Evolutionary conservation across 2,329 filamentous ascomycete genomes (phyloP), one percentile per base, ranked within the genome.

Genomic region (Elsinoe perseae): DNA sequence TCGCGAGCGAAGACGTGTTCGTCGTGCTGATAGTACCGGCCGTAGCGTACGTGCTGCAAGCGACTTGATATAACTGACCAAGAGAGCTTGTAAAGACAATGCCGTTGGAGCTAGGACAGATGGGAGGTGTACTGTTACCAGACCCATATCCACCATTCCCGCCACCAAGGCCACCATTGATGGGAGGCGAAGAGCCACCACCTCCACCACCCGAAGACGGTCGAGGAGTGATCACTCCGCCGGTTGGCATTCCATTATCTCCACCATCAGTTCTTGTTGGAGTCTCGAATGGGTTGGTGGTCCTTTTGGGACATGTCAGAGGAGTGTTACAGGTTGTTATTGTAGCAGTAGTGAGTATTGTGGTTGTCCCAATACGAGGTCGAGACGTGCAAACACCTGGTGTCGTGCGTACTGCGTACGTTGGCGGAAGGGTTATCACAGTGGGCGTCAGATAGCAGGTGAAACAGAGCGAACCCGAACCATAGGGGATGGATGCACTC

Each of bases 341-440:
- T 2, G 63, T 67, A n/a, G 64, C 57, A 1, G 65, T 68, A 7
- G 65, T 67, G 54, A 64, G 64, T 9, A 68, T 36, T 4, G 66
- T 68, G 2, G 63, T 68, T 3, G 66, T 68, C 3, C 65, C 64
- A 20, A 61, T 60, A 8, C 61, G 28, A 23, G 56, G 48, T 14
- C 54, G 61, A 21, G 58, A 58, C 4, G 58, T 52, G 43, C 61
- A 62, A 25, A 16, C 50, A 7, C 50, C 54, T n/a, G 36, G 42
- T 18, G 50, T 54, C 38, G 30, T 12, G 9, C 56, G 30, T 38
- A 34, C 48, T 21, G 42, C 36, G 4, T 34, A 42, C 20, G 50
- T 55, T 8, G 32, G 43, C 18, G 38, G 38, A 14, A 46, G 50
- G n/a, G 56, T 57, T 4, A 65, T 46, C 4, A 65, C 58, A 6